Percentiles rank a stretch among this genome's conserved stretches.
These are phyloP conservation scores for Ehretia macrophylla DNA, from an alignment of 257 asterid species.

Conservation along the genomic window DNA sequence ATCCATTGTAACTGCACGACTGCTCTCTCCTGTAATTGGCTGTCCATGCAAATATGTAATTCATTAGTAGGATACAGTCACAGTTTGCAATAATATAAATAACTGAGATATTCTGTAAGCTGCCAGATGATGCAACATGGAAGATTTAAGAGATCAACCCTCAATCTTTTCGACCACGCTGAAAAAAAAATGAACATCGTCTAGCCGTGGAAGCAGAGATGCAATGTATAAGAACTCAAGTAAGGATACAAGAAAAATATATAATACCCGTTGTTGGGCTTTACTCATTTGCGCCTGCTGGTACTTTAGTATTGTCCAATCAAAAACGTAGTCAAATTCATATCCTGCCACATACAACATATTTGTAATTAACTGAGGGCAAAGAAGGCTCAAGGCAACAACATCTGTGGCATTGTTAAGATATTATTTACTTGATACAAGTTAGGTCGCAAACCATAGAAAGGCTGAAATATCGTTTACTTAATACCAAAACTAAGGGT, in stretches of 20 bases:
- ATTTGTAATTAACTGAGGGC: neutral
- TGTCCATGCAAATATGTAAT: slow-evolving; percentile 20
- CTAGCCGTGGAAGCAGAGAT: neutral
- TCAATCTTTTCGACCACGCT: neutral
- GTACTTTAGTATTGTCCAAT: slow-evolving; percentile 31
- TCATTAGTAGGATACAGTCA: slow-evolving; percentile 5
- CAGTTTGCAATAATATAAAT: too few relatives aligned
- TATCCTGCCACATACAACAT: slow-evolving; percentile 8
- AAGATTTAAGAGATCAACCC: neutral
- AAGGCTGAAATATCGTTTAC: too few relatives aligned
- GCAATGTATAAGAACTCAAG: slow-evolving; percentile 1
- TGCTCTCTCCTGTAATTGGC: slow-evolving; percentile 79
- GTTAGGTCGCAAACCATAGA: too few relatives aligned
- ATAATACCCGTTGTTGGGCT: slow-evolving; percentile 69
- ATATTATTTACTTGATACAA: too few relatives aligned
- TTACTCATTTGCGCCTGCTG: slow-evolving; percentile 39
- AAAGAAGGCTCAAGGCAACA: neutral
- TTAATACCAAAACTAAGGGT: too few relatives aligned
- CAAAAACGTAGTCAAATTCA: slow-evolving; percentile 26
- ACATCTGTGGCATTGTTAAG: too few relatives aligned
- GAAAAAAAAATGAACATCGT: neutral
- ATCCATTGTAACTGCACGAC: slow-evolving; percentile 59
- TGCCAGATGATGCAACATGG: neutral
- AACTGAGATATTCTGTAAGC: slow-evolving; percentile 12
- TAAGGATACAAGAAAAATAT: slow-evolving; percentile 17